Base-by-base conservation (phyloP, 306 rosid genomes). In the Trifolium subterraneum region DNA sequence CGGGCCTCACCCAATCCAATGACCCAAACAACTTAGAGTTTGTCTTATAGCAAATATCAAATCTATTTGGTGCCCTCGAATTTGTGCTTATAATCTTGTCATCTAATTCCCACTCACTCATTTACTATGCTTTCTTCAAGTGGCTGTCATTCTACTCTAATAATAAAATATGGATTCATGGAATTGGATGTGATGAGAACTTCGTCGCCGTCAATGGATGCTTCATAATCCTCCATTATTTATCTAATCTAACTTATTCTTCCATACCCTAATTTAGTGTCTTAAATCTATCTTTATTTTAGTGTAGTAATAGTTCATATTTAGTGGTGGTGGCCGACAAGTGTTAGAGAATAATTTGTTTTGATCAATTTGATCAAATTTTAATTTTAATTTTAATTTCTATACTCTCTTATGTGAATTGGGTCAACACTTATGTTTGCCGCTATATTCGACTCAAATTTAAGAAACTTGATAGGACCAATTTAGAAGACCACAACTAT, bases 181-280 rank as follows among this genome's bases (percentile, higher is more conserved):
- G 50, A 44, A 44, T 52, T 19, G 25, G 36, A 77, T 44, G 51
- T 76, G 42, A 33, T 61, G 22, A 35, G 35, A 69, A 18, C 27
- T 63, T 69, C 9, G 25, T n/a, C 72, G 23, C 48, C 50, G 23
- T 58, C 42, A 62, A 19, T 70, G 36, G 75, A 70, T 62, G 65
- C 76, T 33, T n/a, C 20, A 10, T 36, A 52, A 16, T 19, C 58
- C 20, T n/a, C 33, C 70, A 77, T 58, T 27, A 76, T 56, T 1
- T 27, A 27, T 58, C 73, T 27, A 1, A 27, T 58, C 73, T 27
- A 1, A 19, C 64, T 59, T 31, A 33, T 68, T 68, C 29, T 50
- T 5, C 47, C 47, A 19, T 45, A 29, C 45, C 20, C 20, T 60
- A 29, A 60, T 60, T 60, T 42, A 35, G 39, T 4, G 4, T 22